Evolutionary conservation across 2,329 filamentous ascomycete species (phyloP).

Genomic region (Drechslerella dactyloides): DNA sequence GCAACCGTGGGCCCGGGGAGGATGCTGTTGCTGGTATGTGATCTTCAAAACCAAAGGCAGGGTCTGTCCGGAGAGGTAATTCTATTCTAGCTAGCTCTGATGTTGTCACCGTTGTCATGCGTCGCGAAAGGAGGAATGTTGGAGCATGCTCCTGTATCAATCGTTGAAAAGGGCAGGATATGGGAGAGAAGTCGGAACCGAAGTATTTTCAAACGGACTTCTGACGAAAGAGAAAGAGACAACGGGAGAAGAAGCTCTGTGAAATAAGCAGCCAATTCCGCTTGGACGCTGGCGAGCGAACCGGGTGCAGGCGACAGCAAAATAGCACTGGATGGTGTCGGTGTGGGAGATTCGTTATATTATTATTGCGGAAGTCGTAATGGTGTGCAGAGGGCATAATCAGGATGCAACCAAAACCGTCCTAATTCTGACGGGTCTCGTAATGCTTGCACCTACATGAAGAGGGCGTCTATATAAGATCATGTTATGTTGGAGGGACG

Average conservation of each 20-base stretch:
- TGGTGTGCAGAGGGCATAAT: slow-evolving; percentile 50
- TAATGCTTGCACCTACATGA: slow-evolving; percentile 40
- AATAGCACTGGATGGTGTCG: slow-evolving; percentile 24
- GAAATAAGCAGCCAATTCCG: slow-evolving; percentile 37
- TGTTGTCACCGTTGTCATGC: slow-evolving; percentile 22
- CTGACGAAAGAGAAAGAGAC: slow-evolving; percentile 14
- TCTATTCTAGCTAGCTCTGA: slow-evolving; percentile 42
- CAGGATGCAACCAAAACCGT: slow-evolving; percentile 48
- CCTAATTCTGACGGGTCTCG: slow-evolving; percentile 48
- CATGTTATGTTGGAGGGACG: slow-evolving; percentile 43
- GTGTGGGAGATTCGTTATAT: slow-evolving; percentile 52
- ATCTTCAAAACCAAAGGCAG: slow-evolving; percentile 4
- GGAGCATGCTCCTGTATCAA: slow-evolving; percentile 41
- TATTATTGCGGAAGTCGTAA: slow-evolving; percentile 41
- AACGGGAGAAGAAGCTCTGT: slow-evolving; percentile 28
- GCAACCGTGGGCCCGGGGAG: not conserved
- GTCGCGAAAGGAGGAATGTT: slow-evolving; percentile 44
- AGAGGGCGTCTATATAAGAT: slow-evolving; percentile 34
- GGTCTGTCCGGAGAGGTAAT: slow-evolving; percentile 17
- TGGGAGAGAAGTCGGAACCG: slow-evolving; percentile 30
- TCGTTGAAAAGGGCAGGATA: slow-evolving; percentile 32
- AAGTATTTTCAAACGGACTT: slow-evolving; percentile 26
- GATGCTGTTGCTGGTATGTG: slow-evolving; percentile 1
- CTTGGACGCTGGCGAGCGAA: slow-evolving; percentile 2
- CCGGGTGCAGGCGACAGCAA: slow-evolving; percentile 42